phyloP scores from a whole-genome alignment of 1,284 basidiomycete genomes.

The Sporisorium graminicola region DNA sequence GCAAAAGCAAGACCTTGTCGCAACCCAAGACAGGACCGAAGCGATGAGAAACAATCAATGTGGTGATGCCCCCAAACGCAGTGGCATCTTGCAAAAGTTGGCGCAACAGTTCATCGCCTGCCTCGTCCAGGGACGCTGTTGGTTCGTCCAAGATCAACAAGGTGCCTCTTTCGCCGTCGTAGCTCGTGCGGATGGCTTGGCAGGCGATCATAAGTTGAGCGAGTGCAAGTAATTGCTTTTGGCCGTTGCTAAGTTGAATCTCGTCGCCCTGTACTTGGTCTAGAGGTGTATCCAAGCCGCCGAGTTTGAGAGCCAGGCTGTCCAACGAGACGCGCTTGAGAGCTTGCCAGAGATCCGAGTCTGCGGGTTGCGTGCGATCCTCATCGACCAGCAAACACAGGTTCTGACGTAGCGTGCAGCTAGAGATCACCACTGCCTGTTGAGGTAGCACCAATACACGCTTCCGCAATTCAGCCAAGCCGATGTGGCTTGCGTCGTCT shows the following conservation, averaged over 20 bases:
- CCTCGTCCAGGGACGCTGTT: neutral
- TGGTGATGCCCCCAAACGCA: neutral
- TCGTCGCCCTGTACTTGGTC: neutral
- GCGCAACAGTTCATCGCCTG: neutral
- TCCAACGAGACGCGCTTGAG: conserved; percentile 2
- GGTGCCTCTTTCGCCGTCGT: neutral
- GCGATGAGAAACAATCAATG: neutral
- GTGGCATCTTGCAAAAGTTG: neutral
- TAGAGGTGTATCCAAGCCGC: conserved; percentile 1
- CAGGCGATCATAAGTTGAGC: conserved; percentile 1
- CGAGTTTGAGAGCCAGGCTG: neutral
- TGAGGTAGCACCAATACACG: neutral
- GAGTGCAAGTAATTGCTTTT: conserved; percentile 4
- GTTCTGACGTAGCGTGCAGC: neutral
- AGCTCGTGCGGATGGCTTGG: neutral
- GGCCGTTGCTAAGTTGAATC: conserved; percentile 5
- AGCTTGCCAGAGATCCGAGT: neutral
- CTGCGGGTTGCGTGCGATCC: neutral
- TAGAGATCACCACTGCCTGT: neutral
- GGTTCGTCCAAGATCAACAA: neutral
- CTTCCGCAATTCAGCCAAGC: neutral
- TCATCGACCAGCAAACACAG: neutral
- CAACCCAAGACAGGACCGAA: neutral
- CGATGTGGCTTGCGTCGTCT: neutral
- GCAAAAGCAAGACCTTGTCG: neutral